phyloP scores from a whole-genome alignment of 108 stramenopile species.

The Nitzschia sp. region DNA sequence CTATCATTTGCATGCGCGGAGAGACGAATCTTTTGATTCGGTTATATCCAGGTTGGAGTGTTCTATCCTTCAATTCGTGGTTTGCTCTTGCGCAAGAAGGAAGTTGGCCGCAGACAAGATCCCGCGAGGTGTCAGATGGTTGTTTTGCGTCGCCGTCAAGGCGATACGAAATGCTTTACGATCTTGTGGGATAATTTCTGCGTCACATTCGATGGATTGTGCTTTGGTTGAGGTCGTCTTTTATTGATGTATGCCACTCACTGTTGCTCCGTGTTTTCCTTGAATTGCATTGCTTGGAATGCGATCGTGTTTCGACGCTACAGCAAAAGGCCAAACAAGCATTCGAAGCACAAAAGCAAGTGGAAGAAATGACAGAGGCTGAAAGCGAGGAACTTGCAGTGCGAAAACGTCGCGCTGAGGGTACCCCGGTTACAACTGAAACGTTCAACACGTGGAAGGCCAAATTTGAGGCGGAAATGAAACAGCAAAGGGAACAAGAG shows the following conservation, averaged over 20 bases:
- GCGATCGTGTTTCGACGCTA: no score
- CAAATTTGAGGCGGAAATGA: conserved; percentile 76
- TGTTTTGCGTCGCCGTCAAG: conserved; percentile 65
- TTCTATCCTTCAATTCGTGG: no score
- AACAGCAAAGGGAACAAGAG: conserved; percentile 38
- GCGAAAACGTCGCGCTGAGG: conserved; percentile 83
- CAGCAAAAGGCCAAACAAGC: conserved; percentile 64
- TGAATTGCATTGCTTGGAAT: no score
- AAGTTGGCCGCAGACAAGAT: conserved; percentile 64
- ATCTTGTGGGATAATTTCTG: conserved; percentile 77
- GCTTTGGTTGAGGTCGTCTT: no score
- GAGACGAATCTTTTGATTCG: no score
- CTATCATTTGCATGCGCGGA: neutral
- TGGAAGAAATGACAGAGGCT: conserved; percentile 73
- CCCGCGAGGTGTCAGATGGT: conserved; percentile 54
- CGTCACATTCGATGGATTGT: conserved; percentile 34
- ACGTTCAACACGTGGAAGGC: conserved; percentile 71
- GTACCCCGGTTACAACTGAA: conserved; percentile 77
- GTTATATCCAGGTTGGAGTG: no score
- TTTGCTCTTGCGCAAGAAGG: neutral
- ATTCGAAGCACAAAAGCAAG: conserved; percentile 82
- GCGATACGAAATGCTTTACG: conserved; percentile 47
- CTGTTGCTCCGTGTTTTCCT: neutral
- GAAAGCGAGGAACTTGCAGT: conserved; percentile 83
- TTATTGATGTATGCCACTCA: conserved; percentile 8